Percentiles rank a stretch among this genome's conserved stretches.
Evolutionary conservation across 208 protist species (phyloP).

Genomic region (Crithidia acanthocephali): DNA sequence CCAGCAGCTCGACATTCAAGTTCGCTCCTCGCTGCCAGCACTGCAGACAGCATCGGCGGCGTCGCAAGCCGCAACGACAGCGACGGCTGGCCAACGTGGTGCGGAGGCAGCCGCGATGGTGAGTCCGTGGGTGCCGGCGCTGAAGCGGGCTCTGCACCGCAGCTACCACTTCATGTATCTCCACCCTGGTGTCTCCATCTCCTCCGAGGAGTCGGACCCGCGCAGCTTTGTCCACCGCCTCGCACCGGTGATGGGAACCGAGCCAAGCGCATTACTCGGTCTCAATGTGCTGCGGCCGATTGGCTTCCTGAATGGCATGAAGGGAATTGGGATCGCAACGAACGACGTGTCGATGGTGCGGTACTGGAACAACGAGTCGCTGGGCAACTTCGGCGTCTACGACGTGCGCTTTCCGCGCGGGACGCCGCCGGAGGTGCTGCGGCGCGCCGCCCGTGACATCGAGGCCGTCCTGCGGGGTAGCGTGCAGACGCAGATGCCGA

Average conservation of each 20-base stretch:
- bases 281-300: slow-evolving; percentile 85
- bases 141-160: slow-evolving; percentile 86
- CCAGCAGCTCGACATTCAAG: slow-evolving; percentile 73
- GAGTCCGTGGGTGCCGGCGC: slow-evolving; percentile 68
- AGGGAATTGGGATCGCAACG: slow-evolving; percentile 70
- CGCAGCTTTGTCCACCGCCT: slow-evolving; percentile 87
- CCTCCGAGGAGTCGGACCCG: slow-evolving; percentile 73
- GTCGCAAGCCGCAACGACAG: background rate
- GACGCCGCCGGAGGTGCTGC: slow-evolving; percentile 59
- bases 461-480: slow-evolving; percentile 32
- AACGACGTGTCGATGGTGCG: slow-evolving; percentile 88
- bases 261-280: slow-evolving; percentile 43
- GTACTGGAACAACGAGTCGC: slow-evolving; percentile 90
- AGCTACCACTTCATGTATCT: slow-evolving; percentile 74
- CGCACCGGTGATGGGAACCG: slow-evolving; percentile 44
- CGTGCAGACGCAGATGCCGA: slow-evolving; percentile 45
- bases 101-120: background rate
- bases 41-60: slow-evolving; percentile 14
- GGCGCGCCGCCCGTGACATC: slow-evolving; percentile 33
- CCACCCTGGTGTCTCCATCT: slow-evolving; percentile 70
- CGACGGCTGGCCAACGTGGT: background rate
- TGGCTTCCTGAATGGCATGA: slow-evolving; percentile 82
- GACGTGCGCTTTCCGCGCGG: slow-evolving; percentile 81
- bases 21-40: slow-evolving; percentile 43
- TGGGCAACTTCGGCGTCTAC: slow-evolving; percentile 88